A percentile compares a stretch with the other conserved stretches of the same genome.
These are phyloP conservation scores for Fusarium ramigenum DNA, from an alignment of 2,329 filamentous ascomycete genomes.

Conservation along the genomic window DNA sequence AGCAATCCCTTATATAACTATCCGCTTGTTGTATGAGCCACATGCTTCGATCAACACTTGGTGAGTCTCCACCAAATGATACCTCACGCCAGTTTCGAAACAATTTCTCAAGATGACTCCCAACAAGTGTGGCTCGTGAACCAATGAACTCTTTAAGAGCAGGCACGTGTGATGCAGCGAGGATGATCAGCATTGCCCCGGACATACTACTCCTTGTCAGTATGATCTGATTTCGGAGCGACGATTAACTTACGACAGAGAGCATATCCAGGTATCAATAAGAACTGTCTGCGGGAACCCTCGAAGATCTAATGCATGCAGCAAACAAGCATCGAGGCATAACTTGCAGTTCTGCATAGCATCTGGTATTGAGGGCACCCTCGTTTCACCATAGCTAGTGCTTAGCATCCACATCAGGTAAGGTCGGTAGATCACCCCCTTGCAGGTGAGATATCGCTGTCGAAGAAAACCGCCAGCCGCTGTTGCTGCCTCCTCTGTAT, in stretches of 20 bases:
- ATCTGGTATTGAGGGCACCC: slow-evolving; percentile 44
- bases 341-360: slow-evolving; percentile 54
- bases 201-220: slow-evolving; percentile 52
- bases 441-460: slow-evolving; percentile 61
- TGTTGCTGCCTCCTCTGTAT: slow-evolving; percentile 44
- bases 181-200: slow-evolving; percentile 58
- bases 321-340: slow-evolving; percentile 57
- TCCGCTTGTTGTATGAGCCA: slow-evolving; percentile 57
- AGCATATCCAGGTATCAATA: slow-evolving; percentile 65
- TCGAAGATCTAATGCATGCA: slow-evolving; percentile 59
- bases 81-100: slow-evolving; percentile 55
- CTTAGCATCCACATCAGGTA: slow-evolving; percentile 61
- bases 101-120: slow-evolving; percentile 52
- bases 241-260: slow-evolving; percentile 55
- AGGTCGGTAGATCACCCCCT: slow-evolving; percentile 62
- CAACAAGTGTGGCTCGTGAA: slow-evolving; percentile 51
- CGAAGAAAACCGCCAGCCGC: slow-evolving; percentile 59
- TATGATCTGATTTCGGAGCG: fast-evolving
- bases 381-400: slow-evolving; percentile 44
- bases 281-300: slow-evolving; percentile 61
- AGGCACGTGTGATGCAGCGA: slow-evolving; percentile 55
- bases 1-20: slow-evolving; percentile 51
- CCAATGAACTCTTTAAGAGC: slow-evolving; percentile 51
- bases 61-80: slow-evolving; percentile 51
- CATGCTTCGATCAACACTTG: slow-evolving; percentile 58